These are phyloP conservation scores for Globisporangium echinulatum DNA, from an alignment of 352 stramenopile species.

Conservation along the genomic window DNA sequence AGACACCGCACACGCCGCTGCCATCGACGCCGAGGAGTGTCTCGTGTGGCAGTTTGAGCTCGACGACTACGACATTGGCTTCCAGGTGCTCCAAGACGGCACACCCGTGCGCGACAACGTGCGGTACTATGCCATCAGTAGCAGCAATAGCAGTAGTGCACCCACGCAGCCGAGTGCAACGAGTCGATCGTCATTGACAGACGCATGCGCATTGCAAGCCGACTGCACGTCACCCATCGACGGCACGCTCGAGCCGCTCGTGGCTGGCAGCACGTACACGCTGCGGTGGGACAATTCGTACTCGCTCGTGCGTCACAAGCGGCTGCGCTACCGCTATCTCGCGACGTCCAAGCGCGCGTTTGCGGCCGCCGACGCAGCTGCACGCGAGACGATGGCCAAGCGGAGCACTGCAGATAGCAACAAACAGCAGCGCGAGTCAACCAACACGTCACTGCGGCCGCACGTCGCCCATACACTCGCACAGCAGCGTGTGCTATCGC, in stretches of 20 bases:
- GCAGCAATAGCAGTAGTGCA: background rate
- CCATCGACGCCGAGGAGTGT: conserved; percentile 19
- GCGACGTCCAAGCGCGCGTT: conserved; percentile 32
- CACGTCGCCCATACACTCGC: conserved; percentile 31
- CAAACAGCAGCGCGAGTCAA: no score
- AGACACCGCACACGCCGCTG: conserved; percentile 4
- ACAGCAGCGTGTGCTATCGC: conserved; percentile 19
- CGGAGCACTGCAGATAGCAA: background rate
- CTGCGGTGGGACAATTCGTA: conserved; percentile 77
- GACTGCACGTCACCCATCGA: conserved; percentile 17
- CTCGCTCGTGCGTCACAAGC: conserved; percentile 64
- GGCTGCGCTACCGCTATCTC: conserved; percentile 50
- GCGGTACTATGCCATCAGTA: conserved; percentile 25
- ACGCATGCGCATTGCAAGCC: background rate
- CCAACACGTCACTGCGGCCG: conserved; percentile 8
- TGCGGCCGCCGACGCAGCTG: conserved; percentile 39
- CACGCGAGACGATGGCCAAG: conserved; percentile 29
- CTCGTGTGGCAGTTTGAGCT: conserved; percentile 63
- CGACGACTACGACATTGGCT: conserved; percentile 53
- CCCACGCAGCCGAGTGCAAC: background rate
- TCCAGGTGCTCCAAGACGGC: conserved; percentile 50
- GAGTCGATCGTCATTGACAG: background rate
- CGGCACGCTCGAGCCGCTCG: conserved; percentile 23
- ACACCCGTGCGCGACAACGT: conserved; percentile 21
- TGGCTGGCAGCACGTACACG: conserved; percentile 34